These are phyloP conservation scores for Ceriops tagal DNA, from an alignment of 345 rosid genomes.

Conservation along the genomic window DNA sequence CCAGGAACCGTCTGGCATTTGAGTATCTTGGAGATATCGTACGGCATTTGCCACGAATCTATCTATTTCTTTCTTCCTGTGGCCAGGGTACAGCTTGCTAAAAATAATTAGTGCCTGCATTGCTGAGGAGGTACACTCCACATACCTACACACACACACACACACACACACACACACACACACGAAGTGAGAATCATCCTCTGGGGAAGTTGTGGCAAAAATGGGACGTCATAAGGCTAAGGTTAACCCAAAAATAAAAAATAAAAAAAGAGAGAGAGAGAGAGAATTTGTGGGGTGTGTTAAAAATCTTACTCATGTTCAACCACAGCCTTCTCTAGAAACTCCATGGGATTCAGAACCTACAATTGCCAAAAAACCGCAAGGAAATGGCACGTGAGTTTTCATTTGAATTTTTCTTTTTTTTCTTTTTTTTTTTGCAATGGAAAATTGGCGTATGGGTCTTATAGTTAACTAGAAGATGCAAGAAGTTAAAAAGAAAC, in stretches of 20 bases:
- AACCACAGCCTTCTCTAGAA: conserved; percentile 39
- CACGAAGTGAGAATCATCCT: too few relatives aligned
- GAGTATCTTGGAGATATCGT: conserved; percentile 30
- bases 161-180: too few relatives aligned
- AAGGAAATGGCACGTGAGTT: too few relatives aligned
- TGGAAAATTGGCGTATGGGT: not conserved
- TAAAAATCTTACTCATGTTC: conserved; percentile 32
- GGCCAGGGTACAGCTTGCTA: conserved; percentile 38
- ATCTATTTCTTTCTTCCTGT: conserved; percentile 44
- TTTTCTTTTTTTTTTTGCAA: too few relatives aligned
- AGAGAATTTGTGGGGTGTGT: not conserved
- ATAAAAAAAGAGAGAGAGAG: too few relatives aligned
- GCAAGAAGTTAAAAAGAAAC: not conserved
- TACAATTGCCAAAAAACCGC: not conserved
- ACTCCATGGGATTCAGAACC: conserved; percentile 50
- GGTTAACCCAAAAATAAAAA: too few relatives aligned
- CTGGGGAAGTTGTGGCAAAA: too few relatives aligned
- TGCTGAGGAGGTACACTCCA: conserved; percentile 48
- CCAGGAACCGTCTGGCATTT: conserved; percentile 58
- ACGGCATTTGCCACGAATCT: conserved; percentile 33
- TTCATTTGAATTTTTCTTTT: too few relatives aligned
- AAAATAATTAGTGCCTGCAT: conserved; percentile 40
- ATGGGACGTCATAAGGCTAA: too few relatives aligned
- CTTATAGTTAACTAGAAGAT: not conserved
- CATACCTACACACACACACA: conserved; percentile 13